A percentile compares a stretch with the other conserved stretches of the same genome.
Evolutionary conservation across 768 basidiomycete genomes (phyloP).

Genomic region (Rhizopogon roseolus): DNA sequence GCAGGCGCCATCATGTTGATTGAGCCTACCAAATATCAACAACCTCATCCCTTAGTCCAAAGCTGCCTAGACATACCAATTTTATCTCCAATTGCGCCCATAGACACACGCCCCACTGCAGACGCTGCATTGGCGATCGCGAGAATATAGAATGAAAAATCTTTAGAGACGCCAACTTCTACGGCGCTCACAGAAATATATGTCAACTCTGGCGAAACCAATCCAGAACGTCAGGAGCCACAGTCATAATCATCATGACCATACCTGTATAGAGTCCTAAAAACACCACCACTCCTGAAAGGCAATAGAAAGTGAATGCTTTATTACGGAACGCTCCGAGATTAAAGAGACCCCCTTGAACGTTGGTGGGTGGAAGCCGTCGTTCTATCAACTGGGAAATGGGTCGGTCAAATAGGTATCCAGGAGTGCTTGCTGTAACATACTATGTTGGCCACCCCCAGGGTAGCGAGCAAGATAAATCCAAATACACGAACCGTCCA

Average conservation of each 20-base stretch:
- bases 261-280: conserved; percentile 67
- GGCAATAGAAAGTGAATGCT: conserved; percentile 51
- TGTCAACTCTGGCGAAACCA: conserved; percentile 44
- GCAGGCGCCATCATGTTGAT: conserved; percentile 69
- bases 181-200: conserved; percentile 61
- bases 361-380: conserved; percentile 49
- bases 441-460: conserved; percentile 54
- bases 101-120: conserved; percentile 52
- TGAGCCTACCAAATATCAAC: conserved; percentile 37
- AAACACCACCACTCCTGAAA: conserved; percentile 51
- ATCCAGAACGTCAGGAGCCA: conserved; percentile 4
- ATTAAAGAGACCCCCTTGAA: conserved; percentile 56
- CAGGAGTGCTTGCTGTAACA: conserved; percentile 18
- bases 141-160: conserved; percentile 60
- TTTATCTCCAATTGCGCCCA: conserved; percentile 51
- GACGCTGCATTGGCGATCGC: conserved; percentile 67
- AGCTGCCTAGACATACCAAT: conserved; percentile 32
- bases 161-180: conserved; percentile 38
- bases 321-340: conserved; percentile 40
- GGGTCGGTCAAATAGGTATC: not conserved
- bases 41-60: not conserved
- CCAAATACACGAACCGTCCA: conserved; percentile 76
- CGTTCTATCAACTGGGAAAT: conserved; percentile 28
- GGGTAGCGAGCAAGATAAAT: conserved; percentile 49
- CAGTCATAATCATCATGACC: conserved; percentile 4